Evolutionary conservation across 306 rosid species (phyloP).

Genomic region (Sicyos baderoa): DNA sequence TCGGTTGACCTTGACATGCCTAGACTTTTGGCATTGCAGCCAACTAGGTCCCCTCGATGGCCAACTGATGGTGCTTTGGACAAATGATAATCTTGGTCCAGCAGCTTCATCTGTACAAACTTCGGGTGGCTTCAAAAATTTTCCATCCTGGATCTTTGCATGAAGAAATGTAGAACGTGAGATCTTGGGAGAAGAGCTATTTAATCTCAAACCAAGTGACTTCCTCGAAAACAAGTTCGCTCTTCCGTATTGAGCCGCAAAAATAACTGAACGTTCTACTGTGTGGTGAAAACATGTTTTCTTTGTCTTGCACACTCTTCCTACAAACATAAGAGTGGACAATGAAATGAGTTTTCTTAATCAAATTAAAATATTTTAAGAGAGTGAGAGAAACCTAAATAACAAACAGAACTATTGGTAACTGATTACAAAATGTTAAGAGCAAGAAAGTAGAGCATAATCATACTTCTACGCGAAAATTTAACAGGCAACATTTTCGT

Average conservation of each 20-base stretch:
- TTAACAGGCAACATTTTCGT: background rate
- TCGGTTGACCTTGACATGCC: constrained; percentile 35
- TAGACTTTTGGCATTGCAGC: constrained; percentile 27
- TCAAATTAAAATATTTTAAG: background rate
- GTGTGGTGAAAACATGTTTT: constrained; percentile 31
- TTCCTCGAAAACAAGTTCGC: constrained; percentile 18
- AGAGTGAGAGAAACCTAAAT: background rate
- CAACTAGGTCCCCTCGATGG: constrained; percentile 27
- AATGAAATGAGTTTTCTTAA: background rate
- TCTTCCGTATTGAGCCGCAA: constrained; percentile 21
- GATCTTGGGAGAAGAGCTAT: constrained; percentile 26
- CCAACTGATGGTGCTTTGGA: constrained; percentile 24
- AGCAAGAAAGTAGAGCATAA: background rate
- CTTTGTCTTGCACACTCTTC: constrained; percentile 36
- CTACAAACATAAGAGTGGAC: constrained; percentile 33
- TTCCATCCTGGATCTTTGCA: constrained; percentile 27
- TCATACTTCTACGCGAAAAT: background rate
- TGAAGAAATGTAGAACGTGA: constrained; percentile 23
- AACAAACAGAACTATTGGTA: background rate
- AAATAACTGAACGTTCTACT: constrained; percentile 28
- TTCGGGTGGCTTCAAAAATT: constrained; percentile 27
- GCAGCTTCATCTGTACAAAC: constrained; percentile 20
- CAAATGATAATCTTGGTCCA: constrained; percentile 22
- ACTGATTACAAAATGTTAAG: background rate
- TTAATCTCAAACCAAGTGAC: constrained; percentile 24